These are phyloP conservation scores for Populus hybrid DNA, from an alignment of 441 rosid genomes.

Conservation along the genomic window DNA sequence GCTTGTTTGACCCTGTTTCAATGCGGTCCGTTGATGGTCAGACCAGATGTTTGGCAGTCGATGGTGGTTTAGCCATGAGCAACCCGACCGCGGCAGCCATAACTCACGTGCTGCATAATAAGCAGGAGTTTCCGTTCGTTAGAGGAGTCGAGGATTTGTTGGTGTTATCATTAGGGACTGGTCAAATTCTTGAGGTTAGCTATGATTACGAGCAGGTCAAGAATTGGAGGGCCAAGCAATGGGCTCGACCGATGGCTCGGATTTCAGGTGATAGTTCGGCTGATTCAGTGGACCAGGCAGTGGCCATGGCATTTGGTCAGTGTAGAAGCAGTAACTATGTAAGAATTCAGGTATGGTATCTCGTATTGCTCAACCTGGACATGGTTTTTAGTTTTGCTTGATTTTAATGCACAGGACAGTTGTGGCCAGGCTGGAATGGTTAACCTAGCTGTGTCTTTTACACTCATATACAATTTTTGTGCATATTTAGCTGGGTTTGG, in stretches of 20 bases:
- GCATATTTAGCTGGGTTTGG: background rate
- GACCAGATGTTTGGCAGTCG: slow-evolving; percentile 77
- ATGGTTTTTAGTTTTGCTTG: background rate
- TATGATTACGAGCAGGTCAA: slow-evolving; percentile 68
- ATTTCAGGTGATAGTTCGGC: slow-evolving; percentile 79
- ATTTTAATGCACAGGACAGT: slow-evolving; percentile 23
- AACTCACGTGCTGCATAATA: slow-evolving; percentile 92
- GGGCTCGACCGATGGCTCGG: slow-evolving; percentile 83
- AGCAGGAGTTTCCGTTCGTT: slow-evolving; percentile 92
- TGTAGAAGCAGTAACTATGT: slow-evolving; percentile 66
- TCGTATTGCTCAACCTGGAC: background rate
- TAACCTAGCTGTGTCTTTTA: slow-evolving; percentile 20
- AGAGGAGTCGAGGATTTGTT: slow-evolving; percentile 90
- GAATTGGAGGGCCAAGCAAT: slow-evolving; percentile 80
- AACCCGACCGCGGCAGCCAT: slow-evolving; percentile 96
- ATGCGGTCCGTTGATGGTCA: slow-evolving; percentile 69
- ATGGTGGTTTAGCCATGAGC: slow-evolving; percentile 80
- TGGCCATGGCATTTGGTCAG: slow-evolving; percentile 90
- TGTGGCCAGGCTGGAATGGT: slow-evolving; percentile 41
- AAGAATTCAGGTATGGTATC: slow-evolving; percentile 72
- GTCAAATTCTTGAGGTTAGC: slow-evolving; percentile 74
- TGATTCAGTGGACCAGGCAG: slow-evolving; percentile 88
- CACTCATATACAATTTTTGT: slow-evolving; percentile 5
- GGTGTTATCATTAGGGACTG: slow-evolving; percentile 76
- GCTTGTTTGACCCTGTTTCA: slow-evolving; percentile 57